phyloP scores from a whole-genome alignment of 192 early-diverging fungal species.

The Coemansia sp. region DNA sequence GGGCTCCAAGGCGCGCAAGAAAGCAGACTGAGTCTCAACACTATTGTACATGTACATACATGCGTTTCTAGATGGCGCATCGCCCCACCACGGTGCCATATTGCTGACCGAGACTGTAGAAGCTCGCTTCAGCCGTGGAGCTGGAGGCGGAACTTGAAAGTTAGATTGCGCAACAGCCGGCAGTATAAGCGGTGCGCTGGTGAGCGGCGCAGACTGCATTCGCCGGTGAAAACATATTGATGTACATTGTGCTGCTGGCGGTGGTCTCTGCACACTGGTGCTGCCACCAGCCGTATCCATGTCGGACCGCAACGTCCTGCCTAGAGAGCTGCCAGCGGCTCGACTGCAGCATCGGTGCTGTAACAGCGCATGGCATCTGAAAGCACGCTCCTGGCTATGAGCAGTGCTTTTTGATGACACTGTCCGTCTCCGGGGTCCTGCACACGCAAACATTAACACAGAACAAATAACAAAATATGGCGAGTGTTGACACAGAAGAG shows the following conservation, averaged over 20 bases:
- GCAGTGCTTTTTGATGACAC: neutral
- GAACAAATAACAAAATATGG: neutral
- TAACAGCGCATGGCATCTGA: neutral
- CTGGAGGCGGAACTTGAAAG: neutral
- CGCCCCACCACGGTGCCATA: slow-evolving; percentile 17
- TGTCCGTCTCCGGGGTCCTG: neutral
- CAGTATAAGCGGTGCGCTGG: neutral
- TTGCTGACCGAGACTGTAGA: slow-evolving; percentile 21
- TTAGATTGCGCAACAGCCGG: neutral
- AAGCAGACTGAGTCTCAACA: neutral
- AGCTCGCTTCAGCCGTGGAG: slow-evolving; percentile 13
- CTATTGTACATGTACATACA: slow-evolving; percentile 5
- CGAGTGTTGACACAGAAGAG: neutral
- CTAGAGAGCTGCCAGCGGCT: neutral
- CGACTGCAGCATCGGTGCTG: neutral
- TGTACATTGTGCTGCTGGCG: neutral
- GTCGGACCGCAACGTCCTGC: neutral
- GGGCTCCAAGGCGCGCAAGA: neutral
- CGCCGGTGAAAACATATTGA: neutral
- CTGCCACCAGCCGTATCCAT: neutral
- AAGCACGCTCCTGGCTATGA: neutral
- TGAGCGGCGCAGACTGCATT: slow-evolving; percentile 23
- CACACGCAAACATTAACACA: slow-evolving; percentile 8
- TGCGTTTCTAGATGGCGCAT: slow-evolving; percentile 15
- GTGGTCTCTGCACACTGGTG: neutral